Percentiles rank a stretch among this genome's conserved stretches.
phyloP scores from a whole-genome alignment of 179 eudicot genomes.

The Spergularia azorica region DNA sequence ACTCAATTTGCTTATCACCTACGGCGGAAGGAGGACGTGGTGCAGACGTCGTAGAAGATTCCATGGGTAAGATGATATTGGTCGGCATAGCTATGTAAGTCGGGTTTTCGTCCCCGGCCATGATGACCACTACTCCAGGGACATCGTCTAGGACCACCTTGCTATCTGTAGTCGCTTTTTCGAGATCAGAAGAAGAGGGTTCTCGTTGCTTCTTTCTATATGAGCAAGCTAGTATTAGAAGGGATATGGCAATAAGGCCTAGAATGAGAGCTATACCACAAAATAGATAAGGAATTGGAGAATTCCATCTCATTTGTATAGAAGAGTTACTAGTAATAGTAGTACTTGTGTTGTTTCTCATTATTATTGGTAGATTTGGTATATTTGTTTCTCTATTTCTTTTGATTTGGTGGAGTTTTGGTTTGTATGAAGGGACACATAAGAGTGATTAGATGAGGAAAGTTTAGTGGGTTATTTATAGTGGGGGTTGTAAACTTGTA shows the following conservation, averaged over 20 bases:
- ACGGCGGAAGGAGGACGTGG: background rate
- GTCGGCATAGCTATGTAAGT: constrained; percentile 35
- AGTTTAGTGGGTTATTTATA: constrained; percentile 13
- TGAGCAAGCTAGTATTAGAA: constrained; percentile 35
- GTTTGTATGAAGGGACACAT: background rate
- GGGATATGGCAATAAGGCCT: constrained; percentile 35
- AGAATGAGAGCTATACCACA: constrained; percentile 38
- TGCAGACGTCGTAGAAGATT: background rate
- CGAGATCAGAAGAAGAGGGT: background rate
- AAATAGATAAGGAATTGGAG: constrained; percentile 50
- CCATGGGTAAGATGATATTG: background rate
- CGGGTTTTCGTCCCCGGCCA: constrained; percentile 49
- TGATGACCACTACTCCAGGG: constrained; percentile 34
- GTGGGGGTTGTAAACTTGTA: background rate
- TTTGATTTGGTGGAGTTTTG: constrained; percentile 6
- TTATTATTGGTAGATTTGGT: background rate
- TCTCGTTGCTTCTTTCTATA: constrained; percentile 9
- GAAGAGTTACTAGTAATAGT: background rate
- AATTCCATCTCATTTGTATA: constrained; percentile 29
- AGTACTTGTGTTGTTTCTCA: constrained; percentile 11
- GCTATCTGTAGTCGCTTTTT: background rate
- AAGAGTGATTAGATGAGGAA: background rate
- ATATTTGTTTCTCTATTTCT: background rate
- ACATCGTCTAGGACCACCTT: background rate
- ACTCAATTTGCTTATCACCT: background rate